A percentile compares a stretch with the other conserved stretches of the same genome.
phyloP scores from a whole-genome alignment of 257 asterid species.

The Solanum tarijense region DNA sequence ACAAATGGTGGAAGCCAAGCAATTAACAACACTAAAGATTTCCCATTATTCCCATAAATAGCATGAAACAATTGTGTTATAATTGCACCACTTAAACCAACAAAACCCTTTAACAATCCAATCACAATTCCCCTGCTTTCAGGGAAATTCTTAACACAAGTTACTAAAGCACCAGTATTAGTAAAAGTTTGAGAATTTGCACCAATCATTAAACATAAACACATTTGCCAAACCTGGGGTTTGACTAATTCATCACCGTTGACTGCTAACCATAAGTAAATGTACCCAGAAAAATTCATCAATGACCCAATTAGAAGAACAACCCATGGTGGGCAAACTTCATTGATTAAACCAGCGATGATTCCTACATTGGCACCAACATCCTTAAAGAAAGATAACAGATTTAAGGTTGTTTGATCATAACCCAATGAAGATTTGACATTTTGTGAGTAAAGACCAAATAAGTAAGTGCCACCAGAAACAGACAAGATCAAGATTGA shows the following conservation, averaged over 20 bases:
- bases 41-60: conserved; percentile 10
- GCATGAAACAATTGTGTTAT: conserved; percentile 21
- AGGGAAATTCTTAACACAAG: conserved; percentile 70
- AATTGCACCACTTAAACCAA: conserved; percentile 32
- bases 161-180: conserved; percentile 75
- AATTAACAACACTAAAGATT: conserved; percentile 15
- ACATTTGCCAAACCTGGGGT: conserved; percentile 72
- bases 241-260: conserved; percentile 25
- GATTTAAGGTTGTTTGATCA: conserved; percentile 63
- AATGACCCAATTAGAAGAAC: conserved; percentile 60
- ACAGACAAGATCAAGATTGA: conserved; percentile 54
- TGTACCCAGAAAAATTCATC: conserved; percentile 64
- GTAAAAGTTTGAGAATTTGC: conserved; percentile 75
- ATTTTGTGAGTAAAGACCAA: conserved; percentile 41
- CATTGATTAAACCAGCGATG: conserved; percentile 56
- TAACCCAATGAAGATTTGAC: conserved; percentile 48
- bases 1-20: conserved; percentile 24
- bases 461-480: conserved; percentile 81
- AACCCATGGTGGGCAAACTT: conserved; percentile 79
- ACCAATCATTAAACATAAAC: conserved; percentile 60
- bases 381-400: conserved; percentile 62
- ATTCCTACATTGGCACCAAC: conserved; percentile 60
- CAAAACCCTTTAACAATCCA: conserved; percentile 27
- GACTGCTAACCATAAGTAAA: conserved; percentile 70
- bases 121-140: conserved; percentile 29